These are phyloP conservation scores for Telfairia occidentalis DNA, from an alignment of 331 rosid species.

Conservation along the genomic window DNA sequence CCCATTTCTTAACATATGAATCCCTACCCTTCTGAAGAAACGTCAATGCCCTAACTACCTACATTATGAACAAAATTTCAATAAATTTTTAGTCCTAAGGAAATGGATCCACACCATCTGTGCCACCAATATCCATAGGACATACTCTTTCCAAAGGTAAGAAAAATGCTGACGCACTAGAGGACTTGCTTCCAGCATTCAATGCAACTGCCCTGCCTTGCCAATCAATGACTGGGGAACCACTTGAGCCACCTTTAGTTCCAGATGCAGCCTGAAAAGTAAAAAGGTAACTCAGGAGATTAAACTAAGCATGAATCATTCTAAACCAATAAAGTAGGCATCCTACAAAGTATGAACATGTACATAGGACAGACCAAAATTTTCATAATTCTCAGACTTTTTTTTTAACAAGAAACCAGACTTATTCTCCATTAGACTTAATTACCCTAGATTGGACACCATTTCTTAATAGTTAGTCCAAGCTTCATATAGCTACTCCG, in stretches of 20 bases:
- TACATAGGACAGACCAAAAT: too few relatives aligned
- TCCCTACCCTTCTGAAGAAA: slow-evolving; percentile 61
- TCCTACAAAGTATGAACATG: not conserved
- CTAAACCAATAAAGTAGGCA: not conserved
- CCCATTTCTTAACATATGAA: slow-evolving; percentile 56
- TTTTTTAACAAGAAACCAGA: too few relatives aligned
- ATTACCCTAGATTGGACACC: too few relatives aligned
- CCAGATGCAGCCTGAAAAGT: slow-evolving; percentile 89
- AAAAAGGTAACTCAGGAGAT: slow-evolving; percentile 2
- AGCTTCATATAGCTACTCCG: too few relatives aligned
- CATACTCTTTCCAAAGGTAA: slow-evolving; percentile 83
- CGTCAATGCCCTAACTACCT: slow-evolving; percentile 90
- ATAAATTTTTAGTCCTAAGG: slow-evolving; percentile 9
- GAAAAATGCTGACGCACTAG: slow-evolving; percentile 90
- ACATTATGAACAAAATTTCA: slow-evolving; percentile 18
- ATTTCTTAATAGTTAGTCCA: too few relatives aligned
- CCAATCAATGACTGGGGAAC: slow-evolving; percentile 95
- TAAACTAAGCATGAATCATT: not conserved
- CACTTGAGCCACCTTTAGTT: slow-evolving; percentile 97
- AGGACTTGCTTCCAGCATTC: slow-evolving; percentile 96
- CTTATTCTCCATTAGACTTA: too few relatives aligned
- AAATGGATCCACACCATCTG: slow-evolving; percentile 16
- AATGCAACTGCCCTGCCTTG: slow-evolving; percentile 88
- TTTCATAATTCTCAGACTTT: too few relatives aligned
- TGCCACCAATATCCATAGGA: slow-evolving; percentile 20